Conservation (phyloP, 768 basidiomycete genomes). For the Lactarius psammicola region DNA sequence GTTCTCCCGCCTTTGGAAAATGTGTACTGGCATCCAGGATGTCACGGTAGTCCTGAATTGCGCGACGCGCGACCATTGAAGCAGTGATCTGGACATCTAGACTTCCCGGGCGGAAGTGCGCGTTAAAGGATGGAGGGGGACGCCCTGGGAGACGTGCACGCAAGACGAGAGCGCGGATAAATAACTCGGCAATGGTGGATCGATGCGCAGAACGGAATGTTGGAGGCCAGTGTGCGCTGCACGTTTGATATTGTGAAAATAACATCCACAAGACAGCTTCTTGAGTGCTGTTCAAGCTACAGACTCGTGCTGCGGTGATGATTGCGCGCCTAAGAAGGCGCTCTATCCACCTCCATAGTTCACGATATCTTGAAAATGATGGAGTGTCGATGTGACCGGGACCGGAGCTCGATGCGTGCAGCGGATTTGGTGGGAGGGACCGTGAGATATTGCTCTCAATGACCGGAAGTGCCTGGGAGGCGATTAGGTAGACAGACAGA, state of each 20-base stretch:
- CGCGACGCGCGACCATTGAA: conserved; percentile 65
- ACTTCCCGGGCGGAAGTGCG: conserved; percentile 20
- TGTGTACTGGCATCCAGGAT: conserved; percentile 64
- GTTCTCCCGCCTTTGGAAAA: conserved; percentile 81
- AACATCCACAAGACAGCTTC: conserved; percentile 59
- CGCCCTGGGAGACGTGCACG: conserved; percentile 33
- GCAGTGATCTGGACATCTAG: conserved; percentile 29
- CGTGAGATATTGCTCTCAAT: conserved; percentile 47
- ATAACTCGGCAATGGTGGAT: conserved; percentile 63
- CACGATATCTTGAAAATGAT: conserved; percentile 67
- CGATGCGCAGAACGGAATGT: conserved; percentile 77
- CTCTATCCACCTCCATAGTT: conserved; percentile 86
- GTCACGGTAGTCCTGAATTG: conserved; percentile 69
- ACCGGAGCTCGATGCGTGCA: conserved; percentile 34
- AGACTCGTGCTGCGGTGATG: conserved; percentile 55
- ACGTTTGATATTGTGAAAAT: conserved; percentile 58
- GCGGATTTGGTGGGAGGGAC: conserved; percentile 33
- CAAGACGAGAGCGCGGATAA: conserved; percentile 69
- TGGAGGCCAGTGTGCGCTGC: conserved; percentile 72
- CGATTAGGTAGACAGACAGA: conserved; percentile 54
- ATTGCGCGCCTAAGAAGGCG: conserved; percentile 79
- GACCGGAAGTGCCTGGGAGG: conserved; percentile 52
- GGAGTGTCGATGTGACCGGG: conserved; percentile 45
- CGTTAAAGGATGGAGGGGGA: conserved; percentile 9
- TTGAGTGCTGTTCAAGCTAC: conserved; percentile 38